Conservation (phyloP, 83 land plant genomes). For the Thuja plicata region DNA sequence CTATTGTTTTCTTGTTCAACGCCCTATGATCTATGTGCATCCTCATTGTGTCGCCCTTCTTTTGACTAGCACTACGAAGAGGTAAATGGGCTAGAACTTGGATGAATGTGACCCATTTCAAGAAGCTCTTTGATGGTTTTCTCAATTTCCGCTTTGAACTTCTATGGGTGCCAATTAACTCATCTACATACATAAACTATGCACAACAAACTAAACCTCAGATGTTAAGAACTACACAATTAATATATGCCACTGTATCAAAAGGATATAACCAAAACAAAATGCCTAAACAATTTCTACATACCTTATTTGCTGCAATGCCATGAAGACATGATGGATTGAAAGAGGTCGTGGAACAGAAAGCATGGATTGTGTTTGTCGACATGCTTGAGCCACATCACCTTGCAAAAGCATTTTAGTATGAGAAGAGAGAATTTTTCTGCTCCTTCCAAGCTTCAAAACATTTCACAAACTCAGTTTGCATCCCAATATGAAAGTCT, state of each 20-base stretch:
- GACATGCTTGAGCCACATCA: constrained; percentile 96
- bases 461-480: not conserved
- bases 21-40: too few species aligned
- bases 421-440: not conserved
- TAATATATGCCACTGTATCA: not conserved
- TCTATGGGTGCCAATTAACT: not conserved
- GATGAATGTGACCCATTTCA: too few species aligned
- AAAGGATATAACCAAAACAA: not conserved
- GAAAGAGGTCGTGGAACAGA: constrained; percentile 65
- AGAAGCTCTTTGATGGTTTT: too few species aligned
- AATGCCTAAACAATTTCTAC: not conserved
- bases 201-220: not conserved
- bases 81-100: too few species aligned
- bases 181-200: not conserved
- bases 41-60: too few species aligned
- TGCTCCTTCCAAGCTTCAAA: constrained; percentile 1
- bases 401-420: constrained; percentile 37
- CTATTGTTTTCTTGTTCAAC: too few species aligned
- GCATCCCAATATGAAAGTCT: not conserved
- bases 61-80: too few species aligned
- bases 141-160: too few species aligned
- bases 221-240: not conserved
- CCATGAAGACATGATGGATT: constrained; percentile 62
- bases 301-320: constrained; percentile 79
- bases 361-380: constrained; percentile 87